Evolutionary conservation across 805 yeast genomes (phyloP).

Genomic region (Pichia kluyveri): DNA sequence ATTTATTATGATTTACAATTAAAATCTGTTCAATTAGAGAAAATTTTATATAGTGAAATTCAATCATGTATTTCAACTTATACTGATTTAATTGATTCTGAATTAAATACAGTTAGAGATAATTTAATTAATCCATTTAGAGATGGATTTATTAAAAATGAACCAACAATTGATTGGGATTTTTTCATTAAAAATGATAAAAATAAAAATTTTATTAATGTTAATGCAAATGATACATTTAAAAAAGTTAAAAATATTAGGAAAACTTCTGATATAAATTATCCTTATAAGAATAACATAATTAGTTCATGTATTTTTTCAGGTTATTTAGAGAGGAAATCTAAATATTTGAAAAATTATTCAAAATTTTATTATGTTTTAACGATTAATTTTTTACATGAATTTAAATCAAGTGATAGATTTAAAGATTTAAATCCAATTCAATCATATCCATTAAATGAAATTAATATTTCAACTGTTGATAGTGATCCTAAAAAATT

Average conservation of each 20-base stretch:
- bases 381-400: conserved; percentile 60
- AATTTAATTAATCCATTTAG: conserved; percentile 45
- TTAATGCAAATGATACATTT: conserved; percentile 24
- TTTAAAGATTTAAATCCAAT: conserved; percentile 42
- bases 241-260: conserved; percentile 29
- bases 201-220: conserved; percentile 32
- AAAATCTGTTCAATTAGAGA: conserved; percentile 56
- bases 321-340: conserved; percentile 52
- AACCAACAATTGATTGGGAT: conserved; percentile 64
- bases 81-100: conserved; percentile 41
- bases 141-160: conserved; percentile 44
- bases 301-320: conserved; percentile 47
- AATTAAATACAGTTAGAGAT: conserved; percentile 37
- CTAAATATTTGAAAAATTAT: conserved; percentile 53
- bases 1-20: conserved; percentile 56
- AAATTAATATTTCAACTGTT: conserved; percentile 24
- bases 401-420: conserved; percentile 49
- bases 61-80: conserved; percentile 49
- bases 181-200: conserved; percentile 42
- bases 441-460: conserved; percentile 32
- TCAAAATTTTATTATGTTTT: conserved; percentile 56
- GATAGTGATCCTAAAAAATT: conserved; percentile 30
- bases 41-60: conserved; percentile 52
- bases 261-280: conserved; percentile 41
- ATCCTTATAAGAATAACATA: conserved; percentile 44